Percentiles rank a stretch among this genome's conserved stretches.
These are phyloP conservation scores for Vitis amurensis DNA, from an alignment of 164 flowering plant species.

Conservation along the genomic window DNA sequence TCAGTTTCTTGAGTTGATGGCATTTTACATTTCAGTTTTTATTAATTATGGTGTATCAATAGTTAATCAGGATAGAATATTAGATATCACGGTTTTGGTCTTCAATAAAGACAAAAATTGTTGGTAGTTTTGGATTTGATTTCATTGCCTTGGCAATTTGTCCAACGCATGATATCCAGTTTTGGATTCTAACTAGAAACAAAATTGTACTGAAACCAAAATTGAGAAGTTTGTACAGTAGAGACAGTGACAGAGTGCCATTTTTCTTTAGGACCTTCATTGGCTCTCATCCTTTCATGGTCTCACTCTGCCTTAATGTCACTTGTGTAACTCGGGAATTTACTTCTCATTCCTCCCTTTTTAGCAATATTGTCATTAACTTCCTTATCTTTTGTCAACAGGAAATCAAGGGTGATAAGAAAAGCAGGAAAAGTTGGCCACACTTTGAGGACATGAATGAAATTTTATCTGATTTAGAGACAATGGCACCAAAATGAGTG, in stretches of 20 bases:
- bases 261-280: too few relatives aligned
- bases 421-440: constrained; percentile 65
- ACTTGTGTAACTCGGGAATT: too few relatives aligned
- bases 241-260: too few relatives aligned
- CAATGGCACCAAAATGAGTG: constrained; percentile 36
- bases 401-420: constrained; percentile 59
- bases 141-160: too few relatives aligned
- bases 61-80: background rate
- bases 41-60: background rate
- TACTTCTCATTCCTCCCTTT: background rate
- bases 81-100: background rate
- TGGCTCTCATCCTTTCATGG: too few relatives aligned
- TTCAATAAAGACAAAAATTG: background rate
- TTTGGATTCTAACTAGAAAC: too few relatives aligned
- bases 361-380: background rate
- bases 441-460: constrained; percentile 65
- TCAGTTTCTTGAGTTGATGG: background rate
- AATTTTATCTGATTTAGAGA: constrained; percentile 40
- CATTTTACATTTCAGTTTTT: background rate
- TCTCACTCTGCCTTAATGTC: too few relatives aligned
- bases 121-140: too few relatives aligned
- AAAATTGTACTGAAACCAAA: too few relatives aligned
- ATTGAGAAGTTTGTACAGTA: too few relatives aligned
- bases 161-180: too few relatives aligned
- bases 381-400: constrained; percentile 23